Evolutionary conservation across 768 basidiomycete species (phyloP).

Genomic region (Fomitopsis serialis): DNA sequence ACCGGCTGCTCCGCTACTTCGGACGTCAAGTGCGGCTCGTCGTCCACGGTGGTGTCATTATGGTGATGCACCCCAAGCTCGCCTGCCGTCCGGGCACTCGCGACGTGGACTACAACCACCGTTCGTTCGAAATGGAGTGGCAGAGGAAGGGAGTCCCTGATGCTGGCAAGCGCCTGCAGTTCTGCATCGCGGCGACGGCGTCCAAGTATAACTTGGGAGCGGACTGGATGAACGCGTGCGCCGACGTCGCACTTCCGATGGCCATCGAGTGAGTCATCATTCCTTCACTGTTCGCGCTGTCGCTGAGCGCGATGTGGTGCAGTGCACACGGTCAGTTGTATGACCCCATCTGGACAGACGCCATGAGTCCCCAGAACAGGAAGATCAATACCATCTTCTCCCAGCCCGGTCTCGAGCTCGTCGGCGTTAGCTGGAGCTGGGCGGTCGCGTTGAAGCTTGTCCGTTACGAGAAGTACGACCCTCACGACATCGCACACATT

Average conservation of each 20-base stretch:
- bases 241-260: constrained; percentile 67
- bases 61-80: constrained; percentile 55
- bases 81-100: constrained; percentile 44
- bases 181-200: constrained; percentile 55
- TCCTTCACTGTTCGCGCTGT: neutral
- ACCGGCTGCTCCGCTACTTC: constrained; percentile 40
- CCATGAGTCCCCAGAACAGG: constrained; percentile 46
- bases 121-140: constrained; percentile 57
- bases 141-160: constrained; percentile 40
- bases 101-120: constrained; percentile 64
- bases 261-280: constrained; percentile 44
- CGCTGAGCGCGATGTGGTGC: constrained; percentile 10
- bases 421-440: constrained; percentile 70
- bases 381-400: constrained; percentile 51
- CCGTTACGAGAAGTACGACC: constrained; percentile 58
- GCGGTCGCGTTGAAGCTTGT: constrained; percentile 69
- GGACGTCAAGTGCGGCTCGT: constrained; percentile 52
- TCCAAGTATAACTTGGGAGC: constrained; percentile 41
- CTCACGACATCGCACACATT: constrained; percentile 60
- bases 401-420: constrained; percentile 45
- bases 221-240: constrained; percentile 78
- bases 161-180: constrained; percentile 48
- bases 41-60: constrained; percentile 69
- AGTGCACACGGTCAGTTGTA: constrained; percentile 26
- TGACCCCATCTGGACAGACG: constrained; percentile 58